Evolutionary conservation across 164 flowering plant species (phyloP), one percentile per base, ranked within the genome.

Genomic region (Nymphaea colorata): DNA sequence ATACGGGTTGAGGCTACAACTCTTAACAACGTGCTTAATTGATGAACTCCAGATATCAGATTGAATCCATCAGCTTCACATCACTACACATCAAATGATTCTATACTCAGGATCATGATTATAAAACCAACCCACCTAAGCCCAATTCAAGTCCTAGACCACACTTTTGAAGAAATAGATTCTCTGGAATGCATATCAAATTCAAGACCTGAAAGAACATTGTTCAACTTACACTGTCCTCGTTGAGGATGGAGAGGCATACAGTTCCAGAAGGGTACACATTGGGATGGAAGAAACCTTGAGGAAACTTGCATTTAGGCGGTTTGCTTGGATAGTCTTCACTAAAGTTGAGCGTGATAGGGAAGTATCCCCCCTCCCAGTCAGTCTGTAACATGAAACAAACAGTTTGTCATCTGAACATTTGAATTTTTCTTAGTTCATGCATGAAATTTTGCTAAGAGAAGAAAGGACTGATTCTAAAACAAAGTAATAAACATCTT

Each of bases 321-420:
- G 97, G 98, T 70, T 86, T 93, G 79, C 98, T 93, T 2, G 98
- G 98, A 72, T 93, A 93, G 73, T 93, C 98, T 69, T 93, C 98
- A 71, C 80, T 85, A 76, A 91, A 93, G 68, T 79, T 84, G 61
- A 93, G 80, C 0, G 94, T 76, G 18, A 93, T 78, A 0, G 98
- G 97, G 68, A 76, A 93, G 73, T 64, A 79, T 59, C 97, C 98
- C 68, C 96, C 97, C 42, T 91, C 97, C 98, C 97, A 93, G 67
- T 93, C 97, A 71, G 98, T 93, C 97, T 93, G 84, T 80, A 82
- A 68, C 57, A n/a, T 51, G 0, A 51, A 51, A 15, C 57, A 51
- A 25, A 25, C 36, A 25, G 36, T 25, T 25, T 25, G 36, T 25
- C 36, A 25, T 25, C 36, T 25, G 36, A 25, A 25, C 36, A 25